Base-by-base conservation (phyloP, 2,329 filamentous ascomycete genomes). In the Coniella lustricola region DNA sequence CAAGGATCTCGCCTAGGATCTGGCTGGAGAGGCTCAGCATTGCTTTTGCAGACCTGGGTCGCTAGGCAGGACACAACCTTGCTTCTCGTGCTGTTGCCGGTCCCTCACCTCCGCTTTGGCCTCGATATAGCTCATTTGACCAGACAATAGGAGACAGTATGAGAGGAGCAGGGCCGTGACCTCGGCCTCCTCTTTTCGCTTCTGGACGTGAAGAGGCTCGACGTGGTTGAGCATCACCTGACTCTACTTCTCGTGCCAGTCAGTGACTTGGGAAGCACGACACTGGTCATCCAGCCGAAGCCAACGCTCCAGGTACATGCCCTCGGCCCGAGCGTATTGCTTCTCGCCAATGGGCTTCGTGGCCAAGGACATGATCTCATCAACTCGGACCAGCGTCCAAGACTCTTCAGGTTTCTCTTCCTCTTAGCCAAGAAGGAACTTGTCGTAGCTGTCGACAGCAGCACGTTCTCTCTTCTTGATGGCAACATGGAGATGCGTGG, bases 211-310 rank as follows among this genome's bases (percentile, higher is more conserved):
- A n/a, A 44, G 42, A 9, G 17, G 31, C 20, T 44, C 42, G 31
- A 44, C 42, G 9, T 44, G 35, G 12, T 44, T 44, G 31, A 44
- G 32, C 10, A 32, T 44, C 17, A 44, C 31, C 32, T 36, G 17
- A 12, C 34, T 44, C 42, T 44, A 35, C 42, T 44, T 44, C 42
- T 44, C 25, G 22, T 44, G 42, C 42, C 42, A 44, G 4, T 44
- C 42, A 16, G n/a, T n/a, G 17, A n/a, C 31, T 32, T 44, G 42
- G 20, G 42, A 44, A 2, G 29, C 41, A 33, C 42, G 42, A 20
- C 42, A 44, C 31, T 44, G 20, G 16, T 44, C 32, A 10, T 44
- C 42, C 8, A 44, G 42, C 31, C 35, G 34, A 31, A 44, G 42
- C 42, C 42, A 44, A 17, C 34, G 32, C 31, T 44, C 42, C 32